Evolutionary conservation across 345 rosid genomes (phyloP), one percentile per base, ranked within the genome.

Genomic region (Camelina neglecta): DNA sequence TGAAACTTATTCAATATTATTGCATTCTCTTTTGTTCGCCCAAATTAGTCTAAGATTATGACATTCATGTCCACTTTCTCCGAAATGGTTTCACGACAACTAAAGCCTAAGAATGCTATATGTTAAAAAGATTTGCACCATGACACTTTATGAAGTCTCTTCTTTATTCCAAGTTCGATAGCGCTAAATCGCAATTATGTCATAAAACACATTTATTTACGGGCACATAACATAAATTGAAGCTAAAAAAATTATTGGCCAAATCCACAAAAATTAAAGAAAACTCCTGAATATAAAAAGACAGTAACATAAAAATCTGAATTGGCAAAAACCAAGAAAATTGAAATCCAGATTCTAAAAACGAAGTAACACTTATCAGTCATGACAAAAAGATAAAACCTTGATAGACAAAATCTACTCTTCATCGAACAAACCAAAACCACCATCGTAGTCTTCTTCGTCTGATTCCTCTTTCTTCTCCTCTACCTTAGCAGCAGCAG

Each of bases 401-500:
- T 45, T 42, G 18, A 4, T 9, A 24, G 71, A 71, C 35, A 6
- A 23, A 41, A 72, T 79, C 68, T 54, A 69, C 41, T 38, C 68
- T 38, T 67, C 82, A 36, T 62, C 81, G 68, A 79, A 79, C 42
- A 79, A 48, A 21, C 63, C 78, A 4, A 79, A 79, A 48, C 79
- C 82, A 77, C 78, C 63, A 8, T 42, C 81, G 7, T 77, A 77
- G 64, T 77, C 81, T 68, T 80, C 83, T 51, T 80, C 83, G 0
- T 80, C 83, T 2, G 79, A 80, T 23, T 74, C 83, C 54, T 75
- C 82, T 21, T 74, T 74, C 76, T 74, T 74, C 69, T 80, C 83
- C 64, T 80, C 83, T 42, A 13, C 77, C 60, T 75, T 75, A 12
- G 59, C 73, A 12, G 59, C 80, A 56, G 76, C 75, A 47, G 16